These are phyloP conservation scores for Fraxinus sp. DNA, from an alignment of 305 asterid genomes.

Conservation along the genomic window DNA sequence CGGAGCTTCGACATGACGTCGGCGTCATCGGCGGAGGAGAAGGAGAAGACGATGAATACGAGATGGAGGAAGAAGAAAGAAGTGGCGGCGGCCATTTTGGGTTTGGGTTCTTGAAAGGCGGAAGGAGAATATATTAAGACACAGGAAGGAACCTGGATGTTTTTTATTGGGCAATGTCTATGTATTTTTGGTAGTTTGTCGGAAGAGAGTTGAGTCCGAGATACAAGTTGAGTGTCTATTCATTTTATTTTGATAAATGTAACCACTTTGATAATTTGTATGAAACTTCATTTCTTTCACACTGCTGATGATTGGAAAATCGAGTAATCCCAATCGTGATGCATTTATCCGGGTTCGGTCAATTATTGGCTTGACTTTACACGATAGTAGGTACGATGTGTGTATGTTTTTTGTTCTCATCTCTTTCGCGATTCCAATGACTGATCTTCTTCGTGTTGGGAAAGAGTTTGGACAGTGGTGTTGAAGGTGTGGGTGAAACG, in stretches of 20 bases:
- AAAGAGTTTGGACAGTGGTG: too few species aligned
- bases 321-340: not conserved
- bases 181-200: not conserved
- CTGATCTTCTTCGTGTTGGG: not conserved
- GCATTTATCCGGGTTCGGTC: not conserved
- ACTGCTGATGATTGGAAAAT: not conserved
- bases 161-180: not conserved
- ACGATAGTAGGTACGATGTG: not conserved
- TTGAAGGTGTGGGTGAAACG: not conserved
- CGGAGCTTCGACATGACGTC: constrained; percentile 55
- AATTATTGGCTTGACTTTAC: not conserved
- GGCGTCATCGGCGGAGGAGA: constrained; percentile 64
- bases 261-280: not conserved
- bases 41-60: constrained; percentile 32
- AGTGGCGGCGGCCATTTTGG: constrained; percentile 32
- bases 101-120: not conserved
- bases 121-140: not conserved
- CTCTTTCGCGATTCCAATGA: not conserved
- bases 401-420: too few species aligned
- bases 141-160: not conserved
- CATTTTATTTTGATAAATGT: not conserved
- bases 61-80: constrained; percentile 22
- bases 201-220: not conserved
- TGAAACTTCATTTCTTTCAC: not conserved
- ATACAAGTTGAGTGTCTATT: not conserved